Conservation (phyloP, 2,329 filamentous ascomycete species). For the Microcera coccophila region DNA sequence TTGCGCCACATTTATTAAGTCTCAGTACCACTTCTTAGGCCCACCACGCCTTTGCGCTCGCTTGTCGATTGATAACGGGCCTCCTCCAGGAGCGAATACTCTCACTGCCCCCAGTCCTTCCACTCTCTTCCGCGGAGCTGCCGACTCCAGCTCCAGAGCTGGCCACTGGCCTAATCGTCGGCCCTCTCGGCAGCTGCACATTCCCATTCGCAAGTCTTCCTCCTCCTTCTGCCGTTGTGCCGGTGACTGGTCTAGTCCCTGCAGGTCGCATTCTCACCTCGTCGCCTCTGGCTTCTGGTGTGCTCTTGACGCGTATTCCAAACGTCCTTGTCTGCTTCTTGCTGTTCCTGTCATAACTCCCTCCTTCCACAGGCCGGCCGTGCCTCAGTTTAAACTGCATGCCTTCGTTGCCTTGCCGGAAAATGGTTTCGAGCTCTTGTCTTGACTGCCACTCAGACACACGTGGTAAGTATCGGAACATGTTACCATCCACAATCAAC, state of each 20-base stretch:
- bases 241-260: background rate
- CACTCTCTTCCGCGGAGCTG: too few species aligned
- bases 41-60: background rate
- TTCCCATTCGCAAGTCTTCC: background rate
- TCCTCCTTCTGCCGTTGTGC: background rate
- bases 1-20: too few species aligned
- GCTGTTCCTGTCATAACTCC: conserved; percentile 9
- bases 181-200: background rate
- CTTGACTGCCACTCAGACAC: conserved; percentile 24
- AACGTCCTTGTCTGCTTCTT: conserved; percentile 16
- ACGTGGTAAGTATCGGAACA: conserved; percentile 25
- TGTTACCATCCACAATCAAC: conserved; percentile 36
- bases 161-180: background rate
- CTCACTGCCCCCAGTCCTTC: too few species aligned
- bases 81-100: too few species aligned
- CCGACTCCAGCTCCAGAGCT: too few species aligned
- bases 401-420: conserved; percentile 11
- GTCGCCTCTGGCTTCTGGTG: background rate
- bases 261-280: background rate
- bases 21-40: too few species aligned
- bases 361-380: conserved; percentile 6
- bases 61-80: too few species aligned
- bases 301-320: conserved; percentile 14
- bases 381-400: conserved; percentile 21
- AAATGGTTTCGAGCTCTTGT: conserved; percentile 15